Base-by-base conservation (phyloP, 768 basidiomycete species). In the Glaciozyma antarctica region DNA sequence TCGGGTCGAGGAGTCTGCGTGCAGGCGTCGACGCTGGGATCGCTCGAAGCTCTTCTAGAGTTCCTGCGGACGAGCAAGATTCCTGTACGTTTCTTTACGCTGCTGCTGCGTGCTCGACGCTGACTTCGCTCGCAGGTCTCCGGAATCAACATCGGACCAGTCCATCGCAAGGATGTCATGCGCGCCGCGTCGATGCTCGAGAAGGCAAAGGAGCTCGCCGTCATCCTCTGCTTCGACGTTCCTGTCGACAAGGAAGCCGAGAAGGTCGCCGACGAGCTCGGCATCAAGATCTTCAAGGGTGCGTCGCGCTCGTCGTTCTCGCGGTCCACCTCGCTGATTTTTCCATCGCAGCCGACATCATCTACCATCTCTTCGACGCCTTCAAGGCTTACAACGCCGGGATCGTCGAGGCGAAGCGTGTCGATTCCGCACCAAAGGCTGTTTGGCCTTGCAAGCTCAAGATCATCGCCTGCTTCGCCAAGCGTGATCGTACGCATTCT, bases 1-100 rank as follows among this genome's bases (percentile, higher is more conserved):
- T 87, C 87, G 7, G 94, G 92, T n/a, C 85, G 86, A 38, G 95
- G 95, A 69, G 94, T 99, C 65, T 95, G 89, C 73, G 95, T 99
- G 16, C 95, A 98, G 76, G 90, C 95, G 7, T 92, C 89, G 60
- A 99, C 95, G 7, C 83, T 99, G 48, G 95, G 95, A 64, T 95
- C 95, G 17, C 82, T 99, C 47, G 95, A 99, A 77, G 95, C 95
- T 2, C 80, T 99, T 62, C 81, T 99, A 57, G 94, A 97, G 71
- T 98, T 98, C 85, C 80, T 99, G 75, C 88, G 88, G 78, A 79
- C 80, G 61, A 91, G 88, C 82, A 94, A 98, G 79, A 98, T 98
- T 69, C 94, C 95, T 2, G 73, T 73, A 13, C 21, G 68, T 64
- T 12, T 8, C 43, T n/a, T 32, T 13, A 45, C n/a, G 4, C 8